Evolutionary conservation across 331 rosid species (phyloP).

Genomic region (Spiraea crenata): DNA sequence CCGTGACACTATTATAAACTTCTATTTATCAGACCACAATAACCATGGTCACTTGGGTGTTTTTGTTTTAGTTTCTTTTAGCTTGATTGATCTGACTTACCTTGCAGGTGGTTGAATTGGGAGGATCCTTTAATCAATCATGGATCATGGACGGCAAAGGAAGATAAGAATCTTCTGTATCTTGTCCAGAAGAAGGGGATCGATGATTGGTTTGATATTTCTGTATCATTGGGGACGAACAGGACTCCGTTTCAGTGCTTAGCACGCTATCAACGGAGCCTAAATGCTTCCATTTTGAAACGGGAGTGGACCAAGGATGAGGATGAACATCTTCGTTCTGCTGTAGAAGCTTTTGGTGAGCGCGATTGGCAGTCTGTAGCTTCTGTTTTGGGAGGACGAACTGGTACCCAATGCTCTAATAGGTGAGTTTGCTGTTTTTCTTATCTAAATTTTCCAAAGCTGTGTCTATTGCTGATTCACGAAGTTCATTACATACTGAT

Average conservation of each 20-base stretch:
- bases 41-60: constrained; percentile 13
- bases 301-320: constrained; percentile 93
- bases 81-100: constrained; percentile 23
- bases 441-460: constrained; percentile 7
- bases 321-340: constrained; percentile 70
- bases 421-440: constrained; percentile 55
- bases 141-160: constrained; percentile 59
- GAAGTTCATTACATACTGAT: not conserved
- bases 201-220: constrained; percentile 71
- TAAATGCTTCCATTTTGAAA: constrained; percentile 76
- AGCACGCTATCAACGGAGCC: constrained; percentile 87
- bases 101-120: constrained; percentile 83
- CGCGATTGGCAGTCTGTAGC: constrained; percentile 86
- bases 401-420: constrained; percentile 93
- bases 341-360: constrained; percentile 62
- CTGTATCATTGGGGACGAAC: constrained; percentile 61
- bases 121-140: constrained; percentile 88
- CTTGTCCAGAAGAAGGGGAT: constrained; percentile 59
- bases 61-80: constrained; percentile 19
- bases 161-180: constrained; percentile 68
- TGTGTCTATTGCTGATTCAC: not conserved
- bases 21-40: constrained; percentile 9
- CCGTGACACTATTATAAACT: constrained; percentile 36
- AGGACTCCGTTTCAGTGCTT: constrained; percentile 95
- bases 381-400: constrained; percentile 72